Base-by-base conservation (phyloP, 2,329 filamentous ascomycete genomes). In the Fusarium dlaminii region DNA sequence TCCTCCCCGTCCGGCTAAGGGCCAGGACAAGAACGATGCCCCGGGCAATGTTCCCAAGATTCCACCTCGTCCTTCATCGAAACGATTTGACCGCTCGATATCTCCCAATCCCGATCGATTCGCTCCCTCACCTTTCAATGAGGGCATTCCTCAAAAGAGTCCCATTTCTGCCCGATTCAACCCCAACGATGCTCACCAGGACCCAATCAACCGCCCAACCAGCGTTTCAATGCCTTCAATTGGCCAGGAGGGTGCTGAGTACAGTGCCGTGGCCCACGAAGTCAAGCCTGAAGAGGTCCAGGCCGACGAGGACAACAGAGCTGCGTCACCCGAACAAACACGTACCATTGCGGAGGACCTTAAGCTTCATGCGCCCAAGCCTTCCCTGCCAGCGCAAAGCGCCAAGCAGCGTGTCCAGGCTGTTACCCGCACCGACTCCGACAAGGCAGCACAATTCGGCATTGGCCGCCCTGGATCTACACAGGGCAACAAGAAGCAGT, bases 371-470 rank as follows among this genome's bases (percentile, higher is more conserved):
- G 95, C 95, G 66, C 96, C 96, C 6, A 96, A 92, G 83, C 95
- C 96, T 11, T 97, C 95, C 20, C 87, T 98, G 72, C 93, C 95
- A 15, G 90, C 90, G 51, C 90, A 90, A 27, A 96, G 92, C 78
- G 95, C 95, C 68, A 96, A 95, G 83, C 90, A 94, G 81, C 90
- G 93, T 78, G 94, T 98, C 57, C 90, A 93, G 80, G 87, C 90
- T 20, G 95, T 98, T 69, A 98, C 96, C 39, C 92, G 94, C 75
- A 98, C 95, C 75, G 95, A 98, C 84, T 97, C 94, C n/a, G 90
- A 92, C 54, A 91, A 92, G 81, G 95, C 94, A 70, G 94, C 94
- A 24, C 90, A 93, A n/a, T 94, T 92, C 69, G 95, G 95, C 72
- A 90, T 98, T 79, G 94, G 94, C 73, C 92, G 91, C 64, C 87